Percentiles rank a stretch among this genome's conserved stretches.
Evolutionary conservation across 306 rosid species (phyloP).

Genomic region (Cercis canadensis): DNA sequence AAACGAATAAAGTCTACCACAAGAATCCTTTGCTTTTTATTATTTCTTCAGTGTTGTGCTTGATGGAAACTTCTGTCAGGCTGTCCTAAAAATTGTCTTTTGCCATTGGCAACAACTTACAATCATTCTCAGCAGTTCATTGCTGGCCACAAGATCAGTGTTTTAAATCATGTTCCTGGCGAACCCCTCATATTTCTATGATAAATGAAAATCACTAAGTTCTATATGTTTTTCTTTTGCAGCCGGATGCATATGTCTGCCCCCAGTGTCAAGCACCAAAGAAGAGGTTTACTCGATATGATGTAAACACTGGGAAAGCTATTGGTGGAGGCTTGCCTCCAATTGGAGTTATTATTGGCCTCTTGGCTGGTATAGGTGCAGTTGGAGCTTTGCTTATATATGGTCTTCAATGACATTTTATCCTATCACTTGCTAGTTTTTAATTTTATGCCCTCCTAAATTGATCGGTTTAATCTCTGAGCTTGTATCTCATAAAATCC

Average conservation of each 20-base stretch:
- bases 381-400: constrained; percentile 94
- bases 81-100: neutral
- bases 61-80: constrained; percentile 5
- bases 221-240: constrained; percentile 29
- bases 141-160: neutral
- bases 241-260: constrained; percentile 78
- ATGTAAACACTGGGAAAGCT: constrained; percentile 79
- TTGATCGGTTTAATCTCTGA: no score
- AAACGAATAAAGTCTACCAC: neutral
- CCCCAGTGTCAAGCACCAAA: constrained; percentile 94
- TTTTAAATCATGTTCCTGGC: neutral
- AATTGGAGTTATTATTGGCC: constrained; percentile 85
- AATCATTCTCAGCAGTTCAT: neutral
- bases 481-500: no score
- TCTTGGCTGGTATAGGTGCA: constrained; percentile 78
- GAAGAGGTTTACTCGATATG: constrained; percentile 88
- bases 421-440: no score
- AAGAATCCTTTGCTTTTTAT: neutral
- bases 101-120: no score
- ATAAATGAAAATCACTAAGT: neutral
- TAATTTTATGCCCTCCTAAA: no score
- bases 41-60: no score
- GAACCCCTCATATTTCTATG: neutral
- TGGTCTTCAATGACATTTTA: constrained; percentile 83
- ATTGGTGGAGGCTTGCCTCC: constrained; percentile 95